These are phyloP conservation scores for Aspergillus bombycis DNA, from an alignment of 2,329 filamentous ascomycete species.

Conservation along the genomic window DNA sequence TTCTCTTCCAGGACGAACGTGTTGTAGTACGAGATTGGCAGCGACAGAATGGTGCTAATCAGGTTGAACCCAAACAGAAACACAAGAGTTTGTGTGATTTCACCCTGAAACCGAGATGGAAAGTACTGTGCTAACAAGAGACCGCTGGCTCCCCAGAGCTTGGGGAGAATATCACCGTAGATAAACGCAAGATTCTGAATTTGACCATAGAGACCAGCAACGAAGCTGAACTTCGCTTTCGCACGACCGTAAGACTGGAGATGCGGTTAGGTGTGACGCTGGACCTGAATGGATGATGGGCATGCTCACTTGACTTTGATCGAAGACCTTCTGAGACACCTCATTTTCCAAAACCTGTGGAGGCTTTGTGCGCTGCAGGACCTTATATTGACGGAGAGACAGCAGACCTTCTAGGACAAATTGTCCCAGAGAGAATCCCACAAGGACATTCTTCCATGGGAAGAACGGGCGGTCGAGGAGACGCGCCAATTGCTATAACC, in stretches of 20 bases:
- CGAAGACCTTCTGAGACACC: conserved; percentile 85
- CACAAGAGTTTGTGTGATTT: conserved; percentile 89
- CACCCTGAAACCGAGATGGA: conserved; percentile 79
- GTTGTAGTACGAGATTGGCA: conserved; percentile 86
- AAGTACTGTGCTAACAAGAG: conserved; percentile 72
- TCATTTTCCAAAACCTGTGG: conserved; percentile 88
- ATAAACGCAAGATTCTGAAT: conserved; percentile 87
- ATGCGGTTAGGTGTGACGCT: background rate
- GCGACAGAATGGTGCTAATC: conserved; percentile 74
- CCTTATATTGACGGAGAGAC: conserved; percentile 83
- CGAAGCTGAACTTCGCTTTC: conserved; percentile 86
- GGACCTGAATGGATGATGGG: background rate
- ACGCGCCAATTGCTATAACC: conserved; percentile 68
- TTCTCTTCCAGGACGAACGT: conserved; percentile 95
- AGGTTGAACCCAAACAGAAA: conserved; percentile 88
- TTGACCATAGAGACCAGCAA: conserved; percentile 81
- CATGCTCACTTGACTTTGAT: conserved; percentile 76
- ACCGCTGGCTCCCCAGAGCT: conserved; percentile 84
- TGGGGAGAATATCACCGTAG: conserved; percentile 86
- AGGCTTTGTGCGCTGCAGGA: conserved; percentile 76
- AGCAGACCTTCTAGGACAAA: conserved; percentile 90
- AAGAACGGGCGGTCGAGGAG: conserved; percentile 90
- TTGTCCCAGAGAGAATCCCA: conserved; percentile 91
- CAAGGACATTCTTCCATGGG: conserved; percentile 95
- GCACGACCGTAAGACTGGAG: conserved; percentile 85